Base-by-base conservation (phyloP, 805 yeast species). In the Barnettozyma botsteinii region DNA sequence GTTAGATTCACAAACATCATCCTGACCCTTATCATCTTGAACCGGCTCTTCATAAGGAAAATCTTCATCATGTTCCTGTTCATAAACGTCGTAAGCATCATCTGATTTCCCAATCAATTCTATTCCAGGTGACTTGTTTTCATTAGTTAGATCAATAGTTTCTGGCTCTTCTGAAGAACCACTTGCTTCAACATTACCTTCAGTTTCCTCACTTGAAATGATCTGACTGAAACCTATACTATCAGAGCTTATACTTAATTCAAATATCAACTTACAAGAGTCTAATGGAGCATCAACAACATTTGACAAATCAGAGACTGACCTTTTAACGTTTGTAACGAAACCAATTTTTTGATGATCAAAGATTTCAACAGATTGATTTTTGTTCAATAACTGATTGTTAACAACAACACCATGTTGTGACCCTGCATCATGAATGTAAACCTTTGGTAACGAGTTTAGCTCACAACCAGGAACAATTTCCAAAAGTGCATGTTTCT, bases 341-440 rank as follows among this genome's bases (percentile, higher is more conserved):
- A 43, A 31, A 4, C 47, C 47, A 31, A 43, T 21, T 13, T 19
- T 20, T 7, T 31, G 37, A 15, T 36, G 35, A 18, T 40, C 40
- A 9, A 25, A 15, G 5, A 42, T n/a, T 13, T 31, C n/a, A 25
- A 28, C 33, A 1, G 22, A 4, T 7, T 24, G 32, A 15, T 27
- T 37, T 3, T 23, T 21, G 12, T 15, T 12, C 21, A 43, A 11
- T 13, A 40, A 14, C 6, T 22, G 13, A 5, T 31, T 37, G 7
- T 35, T 22, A 28, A 31, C 37, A 21, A 43, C 41, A 30, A 41
- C 37, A 26, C 46, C 46, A 18, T 43, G 40, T 13, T 43, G 44
- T 7, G 44, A 36, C 4, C 36, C 38, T 14, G 26, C 20, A n/a
- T 43, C 44, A 3, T 23, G 24, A 15, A 43, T 28, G 15, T n/a